Base-by-base conservation (phyloP, 768 basidiomycete species). In the Lactifluus hygrophoroides region DNA sequence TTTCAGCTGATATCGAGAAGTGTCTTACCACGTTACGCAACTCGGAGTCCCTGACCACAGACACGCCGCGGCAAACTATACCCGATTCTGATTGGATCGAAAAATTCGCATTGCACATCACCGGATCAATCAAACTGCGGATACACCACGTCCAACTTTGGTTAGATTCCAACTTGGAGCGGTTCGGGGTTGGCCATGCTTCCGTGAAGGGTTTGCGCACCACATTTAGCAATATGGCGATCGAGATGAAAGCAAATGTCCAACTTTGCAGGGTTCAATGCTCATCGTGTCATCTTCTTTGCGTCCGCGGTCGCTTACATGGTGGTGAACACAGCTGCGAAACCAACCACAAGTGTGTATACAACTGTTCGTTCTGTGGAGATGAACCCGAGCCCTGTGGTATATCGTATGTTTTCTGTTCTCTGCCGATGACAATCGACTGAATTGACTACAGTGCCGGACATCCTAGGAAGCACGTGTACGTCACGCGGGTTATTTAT, bases 401-500 rank as follows among this genome's bases (percentile, higher is more conserved):
- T 10, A 71, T 78, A 63, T 71, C 71, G 81, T 82, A 64, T 46
- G 80, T 6, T 10, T 14, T n/a, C 7, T 2, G 8, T 48, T 25
- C 11, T n/a, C 25, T 14, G 27, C 13, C 19, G n/a, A 13, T 44
- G 35, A 27, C 25, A 11, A 5, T 23, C 8, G 4, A 28, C 56
- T 43, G 5, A 17, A 13, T 23, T 1, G 4, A n/a, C 1, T 3
- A 27, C 58, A 83, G 82, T n/a, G 82, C 81, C 27, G 83, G 83
- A 0, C 82, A 84, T 54, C 66, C 74, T 27, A 80, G 79, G 13
- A 71, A 69, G 8, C 82, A 84, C 58, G 73, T 81, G 83, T 82
- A 65, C 48, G 76, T 4, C n/a, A 9, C n/a, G n/a, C 7, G 3
- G 13, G 0, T n/a, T 25, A 10, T 13, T 21, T 6, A 21, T 47